Evolutionary conservation across 129 eudicot genomes (phyloP).

Genomic region (Ambrosia trifida): DNA sequence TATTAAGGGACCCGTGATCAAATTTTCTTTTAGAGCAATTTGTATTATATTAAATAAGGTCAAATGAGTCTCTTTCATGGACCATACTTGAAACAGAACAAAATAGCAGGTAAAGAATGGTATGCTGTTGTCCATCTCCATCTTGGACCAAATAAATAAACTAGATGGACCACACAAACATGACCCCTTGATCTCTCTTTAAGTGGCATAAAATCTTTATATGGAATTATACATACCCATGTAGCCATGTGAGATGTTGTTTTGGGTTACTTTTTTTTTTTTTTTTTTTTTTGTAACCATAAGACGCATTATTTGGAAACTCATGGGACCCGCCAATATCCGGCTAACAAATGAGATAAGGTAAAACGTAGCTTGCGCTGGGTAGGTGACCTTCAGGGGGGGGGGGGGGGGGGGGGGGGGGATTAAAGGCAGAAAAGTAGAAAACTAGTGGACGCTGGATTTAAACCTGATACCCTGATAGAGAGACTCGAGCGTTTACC

Average conservation of each 20-base stretch:
- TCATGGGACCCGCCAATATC: no score
- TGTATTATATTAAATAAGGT: constrained; percentile 19
- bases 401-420: no score
- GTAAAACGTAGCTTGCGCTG: no score
- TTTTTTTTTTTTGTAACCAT: no score
- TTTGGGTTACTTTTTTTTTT: no score
- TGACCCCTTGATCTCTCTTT: constrained; percentile 20
- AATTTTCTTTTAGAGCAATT: constrained; percentile 25
- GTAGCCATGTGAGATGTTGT: constrained; percentile 15
- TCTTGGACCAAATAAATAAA: constrained; percentile 18
- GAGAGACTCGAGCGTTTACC: no score
- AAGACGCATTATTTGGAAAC: no score
- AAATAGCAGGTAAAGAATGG: constrained; percentile 34
- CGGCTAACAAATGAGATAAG: no score
- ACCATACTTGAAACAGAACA: constrained; percentile 27
- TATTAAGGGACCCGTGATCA: constrained; percentile 34
- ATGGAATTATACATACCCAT: constrained; percentile 4
- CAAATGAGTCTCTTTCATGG: constrained; percentile 32
- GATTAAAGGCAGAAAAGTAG: no score
- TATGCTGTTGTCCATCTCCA: constrained; percentile 16
- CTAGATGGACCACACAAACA: constrained; percentile 29
- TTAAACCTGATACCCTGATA: no score
- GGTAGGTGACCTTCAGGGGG: no score
- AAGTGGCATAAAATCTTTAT: constrained; percentile 9
- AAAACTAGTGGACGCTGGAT: no score